Base-by-base conservation (phyloP, 805 yeast species). In the Myxozyma monticola region DNA sequence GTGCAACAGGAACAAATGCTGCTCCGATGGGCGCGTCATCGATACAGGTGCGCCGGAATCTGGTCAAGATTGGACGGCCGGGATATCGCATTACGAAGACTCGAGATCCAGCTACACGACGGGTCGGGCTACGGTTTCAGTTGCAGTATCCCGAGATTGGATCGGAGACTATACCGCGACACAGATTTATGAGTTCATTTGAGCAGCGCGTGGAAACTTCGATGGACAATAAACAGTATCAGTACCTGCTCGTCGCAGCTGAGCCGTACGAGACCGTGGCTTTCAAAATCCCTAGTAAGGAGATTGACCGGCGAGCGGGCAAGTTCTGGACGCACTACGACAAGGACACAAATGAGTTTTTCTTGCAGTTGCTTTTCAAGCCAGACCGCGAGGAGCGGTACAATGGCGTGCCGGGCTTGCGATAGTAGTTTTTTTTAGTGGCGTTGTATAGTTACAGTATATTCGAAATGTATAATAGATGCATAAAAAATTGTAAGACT, bases 201-300 rank as follows among this genome's bases (percentile, higher is more conserved):
- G 98, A 93, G 60, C 81, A 83, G 45, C 65, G 71, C 6, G 69
- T 73, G 4, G 79, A 76, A 60, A 79, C 79, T 44, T 71, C 76
- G 28, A 71, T 74, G 22, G 62, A 62, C 0, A 70, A 72, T 43
- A 68, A 71, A 34, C 70, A 72, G 8, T 80, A 65, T 67, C 95
- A 85, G 67, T 90, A 83, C 64, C 61, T 93, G 56, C 81, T 90
- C 9, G 69, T 90, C 0, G 82, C 89, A n/a, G 93, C 84, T 2
- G 96, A 88, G 65, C 97, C 97, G 1, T 93, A 88, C 66, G 91
- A 88, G 54, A 88, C 83, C 51, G 73, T 88, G 8, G 85, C 84
- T 1, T 71, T 91, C 49, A 83, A 87, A 51, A 73, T 93, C 10
- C 95, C 95, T 1, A 73, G 80, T 14, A 71, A 63, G 18, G 79